phyloP scores from a whole-genome alignment of 2,329 filamentous ascomycete species.

The Fusarium protoensiforme region DNA sequence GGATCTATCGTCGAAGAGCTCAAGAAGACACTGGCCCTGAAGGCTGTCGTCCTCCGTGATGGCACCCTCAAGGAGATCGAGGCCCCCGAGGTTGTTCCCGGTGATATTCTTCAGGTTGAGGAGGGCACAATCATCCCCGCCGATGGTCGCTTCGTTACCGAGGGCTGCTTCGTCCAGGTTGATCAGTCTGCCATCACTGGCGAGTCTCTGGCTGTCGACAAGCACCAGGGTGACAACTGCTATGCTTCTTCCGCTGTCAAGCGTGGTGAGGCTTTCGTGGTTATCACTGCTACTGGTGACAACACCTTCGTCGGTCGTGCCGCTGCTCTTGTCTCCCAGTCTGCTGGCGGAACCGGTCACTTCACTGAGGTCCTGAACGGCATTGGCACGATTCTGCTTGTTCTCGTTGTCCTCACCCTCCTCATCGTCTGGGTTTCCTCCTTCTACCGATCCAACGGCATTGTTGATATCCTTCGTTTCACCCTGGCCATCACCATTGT shows the following conservation, averaged over 20 bases:
- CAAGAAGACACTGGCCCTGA: conserved; percentile 90
- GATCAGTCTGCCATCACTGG: conserved; percentile 94
- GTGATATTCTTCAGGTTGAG: conserved; percentile 90
- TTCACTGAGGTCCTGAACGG: conserved; percentile 92
- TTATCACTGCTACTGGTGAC: conserved; percentile 87
- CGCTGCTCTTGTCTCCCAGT: conserved; percentile 84
- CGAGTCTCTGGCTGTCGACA: conserved; percentile 91
- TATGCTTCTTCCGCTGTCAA: conserved; percentile 91
- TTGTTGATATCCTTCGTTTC: conserved; percentile 83
- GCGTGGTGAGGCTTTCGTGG: conserved; percentile 86
- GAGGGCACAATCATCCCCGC: conserved; percentile 92
- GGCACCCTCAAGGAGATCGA: conserved; percentile 80
- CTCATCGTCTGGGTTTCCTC: conserved; percentile 86
- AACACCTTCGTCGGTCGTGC: conserved; percentile 91
- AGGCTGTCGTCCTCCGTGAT: conserved; percentile 88
- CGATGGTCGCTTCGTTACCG: conserved; percentile 86
- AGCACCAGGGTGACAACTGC: conserved; percentile 82
- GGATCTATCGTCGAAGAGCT: conserved; percentile 91
- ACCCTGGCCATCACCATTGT: conserved; percentile 91
- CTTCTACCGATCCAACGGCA: conserved; percentile 87
- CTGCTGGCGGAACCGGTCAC: conserved; percentile 79
- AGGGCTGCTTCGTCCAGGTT: conserved; percentile 86
- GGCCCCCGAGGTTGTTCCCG: conserved; percentile 85
- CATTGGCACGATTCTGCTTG: conserved; percentile 77
- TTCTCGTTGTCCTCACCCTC: conserved; percentile 83